Evolutionary conservation across 2,329 filamentous ascomycete genomes (phyloP), one percentile per base, ranked within the genome.

Genomic region (Fusarium praegraminearum): DNA sequence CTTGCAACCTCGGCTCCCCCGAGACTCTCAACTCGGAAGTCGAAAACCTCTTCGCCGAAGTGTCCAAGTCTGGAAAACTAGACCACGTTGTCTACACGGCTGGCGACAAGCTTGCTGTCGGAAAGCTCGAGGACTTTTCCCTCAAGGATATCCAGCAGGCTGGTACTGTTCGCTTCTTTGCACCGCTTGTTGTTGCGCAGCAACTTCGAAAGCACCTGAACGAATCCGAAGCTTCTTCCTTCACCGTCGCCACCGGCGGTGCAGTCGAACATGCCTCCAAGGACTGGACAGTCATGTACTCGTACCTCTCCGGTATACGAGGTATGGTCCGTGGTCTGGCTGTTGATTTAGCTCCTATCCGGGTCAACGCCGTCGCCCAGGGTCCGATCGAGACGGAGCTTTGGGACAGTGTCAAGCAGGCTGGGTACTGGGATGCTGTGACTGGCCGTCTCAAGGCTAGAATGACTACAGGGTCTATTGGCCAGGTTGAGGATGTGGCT

Each of bases 11-110:
- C 7, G 67, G 57, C 1, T 60, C 64, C 1, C 36, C 56, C 2
- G 53, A 69, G 2, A 66, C 65, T 1, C 65, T 71, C 16, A 70
- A 57, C 15, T 38, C 49, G 0, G 62, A 73, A 16, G 57, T 73
- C 2, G 62, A 72, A 58, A 62, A 64, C 1, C 58, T 67, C 11
- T 69, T 73, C 16, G 26, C 60, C 1, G 62, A 65, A 26, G 56
- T 72, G 0, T 40, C 69, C 53, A 64, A 65, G 46, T 60, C 50
- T 9, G 69, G 57, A 2, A 69, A 54, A 30, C 57, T 73, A 5
- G 71, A 73, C 22, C 71, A 73, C 7, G 63, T 73, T 10, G 65
- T 72, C 13, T 73, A 65, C 10, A 73, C 71, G 0, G 71, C 71
- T 1, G 71, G 70, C 0, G 71, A 73, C 5, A 59, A 56, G 20